Percentiles rank a stretch among this genome's conserved stretches.
These are phyloP conservation scores for Arthrobotrys megalospora DNA, from an alignment of 2,329 filamentous ascomycete genomes.

Conservation along the genomic window DNA sequence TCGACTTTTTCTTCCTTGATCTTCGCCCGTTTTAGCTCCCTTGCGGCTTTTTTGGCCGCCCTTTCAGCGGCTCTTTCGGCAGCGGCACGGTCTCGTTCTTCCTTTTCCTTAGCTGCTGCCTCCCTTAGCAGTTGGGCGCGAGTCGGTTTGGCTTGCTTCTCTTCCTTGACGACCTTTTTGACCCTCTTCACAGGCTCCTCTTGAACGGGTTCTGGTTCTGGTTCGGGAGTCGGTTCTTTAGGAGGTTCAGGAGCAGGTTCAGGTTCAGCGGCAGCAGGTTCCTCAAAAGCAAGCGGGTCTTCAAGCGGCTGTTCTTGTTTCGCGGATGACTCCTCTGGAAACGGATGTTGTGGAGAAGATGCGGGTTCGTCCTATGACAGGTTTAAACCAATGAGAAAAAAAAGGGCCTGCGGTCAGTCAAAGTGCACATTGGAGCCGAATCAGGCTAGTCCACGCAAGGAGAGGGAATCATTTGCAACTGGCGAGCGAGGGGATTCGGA, in stretches of 20 bases:
- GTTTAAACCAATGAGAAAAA: slow-evolving; percentile 36
- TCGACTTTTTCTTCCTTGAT: slow-evolving; percentile 17
- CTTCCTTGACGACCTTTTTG: slow-evolving; percentile 41
- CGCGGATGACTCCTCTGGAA: slow-evolving; percentile 39
- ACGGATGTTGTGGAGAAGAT: slow-evolving; percentile 12
- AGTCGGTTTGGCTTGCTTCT: slow-evolving; percentile 43
- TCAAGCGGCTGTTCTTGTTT: slow-evolving; percentile 37
- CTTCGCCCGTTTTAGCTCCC: slow-evolving; percentile 34
- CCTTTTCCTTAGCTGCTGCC: slow-evolving; percentile 45
- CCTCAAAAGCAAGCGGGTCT: slow-evolving; percentile 40
- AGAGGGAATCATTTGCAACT: slow-evolving; percentile 15
- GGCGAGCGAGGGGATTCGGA: slow-evolving; percentile 46
- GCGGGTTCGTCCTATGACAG: slow-evolving; percentile 48
- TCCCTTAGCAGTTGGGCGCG: slow-evolving; percentile 51
- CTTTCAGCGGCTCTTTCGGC: slow-evolving; percentile 42
- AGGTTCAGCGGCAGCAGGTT: slow-evolving; percentile 21
- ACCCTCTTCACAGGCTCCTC: slow-evolving; percentile 45
- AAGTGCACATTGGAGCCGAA: slow-evolving; percentile 43
- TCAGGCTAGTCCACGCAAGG: slow-evolving; percentile 49
- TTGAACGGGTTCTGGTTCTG: slow-evolving; percentile 42
- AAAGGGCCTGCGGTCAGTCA: slow-evolving; percentile 32
- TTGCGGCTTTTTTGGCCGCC: slow-evolving; percentile 34
- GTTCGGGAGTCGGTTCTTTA: slow-evolving; percentile 23
- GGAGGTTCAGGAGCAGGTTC: slow-evolving; percentile 8
- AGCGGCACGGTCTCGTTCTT: slow-evolving; percentile 50